Evolutionary conservation across 495 filamentous ascomycete genomes (phyloP).

Genomic region (Podospora pseudoanserina): DNA sequence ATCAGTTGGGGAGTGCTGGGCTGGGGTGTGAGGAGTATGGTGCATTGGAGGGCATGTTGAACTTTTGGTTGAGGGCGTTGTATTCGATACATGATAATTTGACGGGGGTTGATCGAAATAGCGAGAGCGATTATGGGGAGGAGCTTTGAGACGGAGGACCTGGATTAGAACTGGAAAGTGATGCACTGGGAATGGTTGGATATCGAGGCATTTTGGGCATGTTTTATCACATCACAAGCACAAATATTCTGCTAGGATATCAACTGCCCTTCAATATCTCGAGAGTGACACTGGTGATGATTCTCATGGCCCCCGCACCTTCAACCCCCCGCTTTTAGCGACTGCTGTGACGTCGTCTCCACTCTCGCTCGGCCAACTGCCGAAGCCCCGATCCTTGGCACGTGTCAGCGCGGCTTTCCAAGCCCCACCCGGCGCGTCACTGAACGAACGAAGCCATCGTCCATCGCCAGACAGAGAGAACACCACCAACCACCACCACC

Average conservation of each 20-base stretch:
- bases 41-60: conserved; percentile 36
- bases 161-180: conserved; percentile 23
- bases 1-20: conserved; percentile 30
- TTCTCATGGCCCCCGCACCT: not conserved
- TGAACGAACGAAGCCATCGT: not conserved
- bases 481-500: not conserved
- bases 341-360: not conserved
- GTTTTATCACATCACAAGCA: not conserved
- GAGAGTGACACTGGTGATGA: not conserved
- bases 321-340: not conserved
- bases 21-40: conserved; percentile 21
- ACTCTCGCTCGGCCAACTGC: not conserved
- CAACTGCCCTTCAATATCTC: no score
- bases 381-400: not conserved
- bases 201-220: not conserved
- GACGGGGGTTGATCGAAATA: conserved; percentile 9
- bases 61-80: conserved; percentile 44
- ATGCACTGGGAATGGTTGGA: not conserved
- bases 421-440: not conserved
- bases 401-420: not conserved
- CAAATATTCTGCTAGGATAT: not conserved
- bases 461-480: not conserved
- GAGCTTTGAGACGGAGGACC: conserved; percentile 20
- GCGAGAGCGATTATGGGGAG: conserved; percentile 19
- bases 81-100: conserved; percentile 38